These are phyloP conservation scores for Laburnicola sp. DNA, from an alignment of 2,329 filamentous ascomycete species.

Conservation along the genomic window DNA sequence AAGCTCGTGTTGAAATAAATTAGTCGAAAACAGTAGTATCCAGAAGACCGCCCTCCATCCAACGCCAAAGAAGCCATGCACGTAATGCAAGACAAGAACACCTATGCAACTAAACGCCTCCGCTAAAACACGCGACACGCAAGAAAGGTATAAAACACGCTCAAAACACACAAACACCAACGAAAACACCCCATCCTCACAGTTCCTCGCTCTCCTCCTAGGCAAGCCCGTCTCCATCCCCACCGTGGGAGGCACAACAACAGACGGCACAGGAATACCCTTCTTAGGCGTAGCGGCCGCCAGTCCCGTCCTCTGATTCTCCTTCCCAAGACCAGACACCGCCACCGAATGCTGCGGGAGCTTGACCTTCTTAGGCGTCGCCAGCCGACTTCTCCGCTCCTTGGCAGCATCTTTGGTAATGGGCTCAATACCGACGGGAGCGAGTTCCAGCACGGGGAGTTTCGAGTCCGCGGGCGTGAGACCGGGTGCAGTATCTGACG, in stretches of 20 bases:
- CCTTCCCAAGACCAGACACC: conserved; percentile 24
- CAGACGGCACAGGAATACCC: conserved; percentile 30
- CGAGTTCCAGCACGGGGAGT: conserved; percentile 24
- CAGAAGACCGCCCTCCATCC: too few species aligned
- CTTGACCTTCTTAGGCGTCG: conserved; percentile 40
- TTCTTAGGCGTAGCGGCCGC: conserved; percentile 35
- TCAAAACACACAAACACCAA: conserved; percentile 1
- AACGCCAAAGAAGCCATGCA: too few species aligned
- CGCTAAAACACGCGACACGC: neutral
- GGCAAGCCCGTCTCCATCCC: conserved; percentile 36
- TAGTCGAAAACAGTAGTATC: neutral
- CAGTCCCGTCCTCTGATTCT: conserved; percentile 27
- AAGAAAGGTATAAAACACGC: conserved; percentile 4
- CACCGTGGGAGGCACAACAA: conserved; percentile 19
- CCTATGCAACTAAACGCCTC: neutral
- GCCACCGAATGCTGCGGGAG: conserved; percentile 27
- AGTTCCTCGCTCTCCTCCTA: conserved; percentile 31
- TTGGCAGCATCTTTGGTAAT: conserved; percentile 12
- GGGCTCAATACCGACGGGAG: conserved; percentile 27
- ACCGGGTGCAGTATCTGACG: conserved; percentile 8
- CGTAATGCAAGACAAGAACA: too few species aligned
- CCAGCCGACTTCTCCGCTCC: conserved; percentile 39
- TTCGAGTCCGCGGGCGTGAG: conserved; percentile 16
- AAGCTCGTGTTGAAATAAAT: neutral
- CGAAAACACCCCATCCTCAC: conserved; percentile 5